Evolutionary conservation across 2,329 filamentous ascomycete genomes (phyloP), one percentile per base, ranked within the genome.

Genomic region (Fusarium napiforme): DNA sequence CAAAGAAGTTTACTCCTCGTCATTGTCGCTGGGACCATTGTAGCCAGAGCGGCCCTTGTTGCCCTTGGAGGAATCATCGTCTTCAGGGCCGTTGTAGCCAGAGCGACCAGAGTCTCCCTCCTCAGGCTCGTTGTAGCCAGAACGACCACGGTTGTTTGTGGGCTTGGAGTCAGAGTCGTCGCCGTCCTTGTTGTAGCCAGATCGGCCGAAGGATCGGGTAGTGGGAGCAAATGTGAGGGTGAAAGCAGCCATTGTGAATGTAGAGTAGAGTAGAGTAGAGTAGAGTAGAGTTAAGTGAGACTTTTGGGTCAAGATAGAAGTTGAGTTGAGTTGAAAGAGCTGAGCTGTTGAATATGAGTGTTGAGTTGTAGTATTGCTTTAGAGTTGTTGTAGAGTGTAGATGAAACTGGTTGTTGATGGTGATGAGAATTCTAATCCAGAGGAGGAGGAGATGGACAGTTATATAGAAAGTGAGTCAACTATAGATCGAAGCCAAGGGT

Each of bases 21-120:
- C 80, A 66, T 81, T 80, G 67, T 77, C 75, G 62, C 75, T 78
- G 73, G 81, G 81, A 64, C 81, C 79, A 78, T 84, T 84, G 81
- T 85, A 85, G 63, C 83, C 83, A 60, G 80, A 83, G 78, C 80
- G 83, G 76, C 82, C 82, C 69, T 79, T 80, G 82, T 82, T 79
- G 78, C 80, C 78, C 77, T 81, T 52, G 39, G 67, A 74, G 59
- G 78, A 70, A 67, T 73, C 67, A 43, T 75, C 73, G 21, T 75
- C 73, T 79, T 76, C 79, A 53, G 76, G 74, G 67, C 77, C 79
- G 74, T 84, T 84, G 79, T 85, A 84, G 62, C 83, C 83, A 57
- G 79, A 81, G 74, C 84, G 83, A 75, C 84, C 84, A 57, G 80
- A 79, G 77, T 82, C 78, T 75, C 74, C 79, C 65, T 69, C 74